Evolutionary conservation across 148 eudicot genomes (phyloP).

Genomic region (Rhododendron ovatum): DNA sequence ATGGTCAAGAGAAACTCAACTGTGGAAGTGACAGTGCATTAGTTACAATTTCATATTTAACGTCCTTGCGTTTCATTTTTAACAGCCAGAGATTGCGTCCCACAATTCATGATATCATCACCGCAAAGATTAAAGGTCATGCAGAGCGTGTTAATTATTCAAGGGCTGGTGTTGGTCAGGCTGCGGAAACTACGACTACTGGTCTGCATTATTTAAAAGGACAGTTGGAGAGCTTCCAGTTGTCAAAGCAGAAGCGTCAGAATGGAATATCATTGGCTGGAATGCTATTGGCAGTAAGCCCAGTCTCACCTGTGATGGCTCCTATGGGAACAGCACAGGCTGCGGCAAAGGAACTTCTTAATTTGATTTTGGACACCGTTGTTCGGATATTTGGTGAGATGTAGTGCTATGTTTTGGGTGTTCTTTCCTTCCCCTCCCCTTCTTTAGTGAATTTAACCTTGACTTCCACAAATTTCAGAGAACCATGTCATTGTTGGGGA

Average conservation of each 20-base stretch:
- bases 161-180: conserved; percentile 50
- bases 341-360: conserved; percentile 82
- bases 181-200: conserved; percentile 42
- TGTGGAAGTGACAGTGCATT: neutral
- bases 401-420: neutral
- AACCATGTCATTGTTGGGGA: conserved; percentile 95
- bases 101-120: conserved; percentile 82
- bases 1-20: neutral
- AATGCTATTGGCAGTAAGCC: conserved; percentile 78
- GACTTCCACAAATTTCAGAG: conserved; percentile 42
- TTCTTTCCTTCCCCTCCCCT: conserved; percentile 4
- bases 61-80: conserved; percentile 8
- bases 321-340: conserved; percentile 92
- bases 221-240: conserved; percentile 63
- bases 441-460: conserved; percentile 5
- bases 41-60: neutral
- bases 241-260: conserved; percentile 65
- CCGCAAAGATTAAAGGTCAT: conserved; percentile 68
- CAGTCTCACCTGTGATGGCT: conserved; percentile 93
- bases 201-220: conserved; percentile 75
- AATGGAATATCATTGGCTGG: conserved; percentile 67
- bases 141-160: conserved; percentile 60
- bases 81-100: conserved; percentile 95
- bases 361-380: conserved; percentile 71
- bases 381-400: conserved; percentile 83